A percentile compares a stretch with the other conserved stretches of the same genome.
Conservation (phyloP, 1,284 basidiomycete species). For the Boletus coffeatus region DNA sequence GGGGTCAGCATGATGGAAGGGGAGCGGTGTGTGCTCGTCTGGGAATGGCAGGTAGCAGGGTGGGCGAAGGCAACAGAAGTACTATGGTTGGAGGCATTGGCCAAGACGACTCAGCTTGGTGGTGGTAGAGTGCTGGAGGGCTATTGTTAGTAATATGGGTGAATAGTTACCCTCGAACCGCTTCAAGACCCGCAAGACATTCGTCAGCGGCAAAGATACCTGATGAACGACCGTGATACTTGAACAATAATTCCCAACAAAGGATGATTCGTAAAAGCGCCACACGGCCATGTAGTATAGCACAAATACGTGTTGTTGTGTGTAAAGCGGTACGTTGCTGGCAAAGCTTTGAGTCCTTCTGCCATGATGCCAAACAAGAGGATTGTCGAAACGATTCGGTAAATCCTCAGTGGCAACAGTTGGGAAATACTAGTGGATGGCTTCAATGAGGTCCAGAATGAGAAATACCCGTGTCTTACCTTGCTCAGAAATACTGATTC, state of each 20-base stretch:
- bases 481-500: conserved; percentile 1
- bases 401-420: conserved; percentile 27
- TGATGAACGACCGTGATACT: conserved; percentile 57
- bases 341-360: too few species aligned
- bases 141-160: background rate
- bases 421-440: conserved; percentile 3
- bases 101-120: background rate
- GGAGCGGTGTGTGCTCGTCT: background rate
- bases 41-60: background rate
- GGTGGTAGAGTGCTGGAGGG: background rate
- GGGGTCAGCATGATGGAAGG: background rate
- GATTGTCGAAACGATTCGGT: conserved; percentile 16
- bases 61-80: background rate
- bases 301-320: too few species aligned
- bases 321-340: too few species aligned
- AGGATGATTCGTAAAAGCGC: background rate
- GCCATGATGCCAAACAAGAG: conserved; percentile 33
- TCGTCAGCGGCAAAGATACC: conserved; percentile 55
- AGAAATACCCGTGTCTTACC: background rate
- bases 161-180: conserved; percentile 42
- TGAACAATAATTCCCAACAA: conserved; percentile 50
- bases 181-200: conserved; percentile 51
- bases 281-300: conserved; percentile 3
- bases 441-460: background rate
- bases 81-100: background rate